Evolutionary conservation across 176 grass and related monocot species (phyloP), one percentile per base, ranked within the genome.

Genomic region (Pontederia crassipes): DNA sequence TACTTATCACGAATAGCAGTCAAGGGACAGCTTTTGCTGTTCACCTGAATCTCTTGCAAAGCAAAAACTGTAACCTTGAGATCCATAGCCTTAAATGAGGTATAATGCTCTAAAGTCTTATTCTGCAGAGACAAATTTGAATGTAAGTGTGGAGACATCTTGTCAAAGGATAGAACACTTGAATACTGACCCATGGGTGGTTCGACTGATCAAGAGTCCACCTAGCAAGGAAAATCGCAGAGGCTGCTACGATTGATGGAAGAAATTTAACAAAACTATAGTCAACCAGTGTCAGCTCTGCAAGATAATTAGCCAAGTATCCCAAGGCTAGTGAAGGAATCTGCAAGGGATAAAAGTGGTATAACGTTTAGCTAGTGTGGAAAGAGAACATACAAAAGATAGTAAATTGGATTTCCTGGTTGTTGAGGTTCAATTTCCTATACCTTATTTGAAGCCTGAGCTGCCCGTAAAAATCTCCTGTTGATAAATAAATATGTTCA

Each of bases 1-100:
- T 97, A 97, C 58, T 88, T 97, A 20, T 88, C 81, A 46, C 77
- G 81, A 76, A 88, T 83, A 45, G 87, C 64, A 28, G 76, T 92
- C 9, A 88, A 73, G 57, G 77, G 64, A 66, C 84, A 81, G 17
- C 53, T 60, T 24, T 64, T 84, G 54, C 55, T 72, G 76, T 97
- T 97, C 29, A 73, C 59, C 69, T 97, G 93, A 57, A 97, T 62
- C 52, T 91, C 79, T 74, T 75, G 55, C 35, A 97, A 74, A 28
- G 79, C 70, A 0, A 57, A 29, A 13, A 91, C 79, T 1, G 81
- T 73, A 15, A 32, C 60, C 74, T 73, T 76, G 70, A 97, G 74
- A 80, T 92, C 68, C 24, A 52, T 75, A 62, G 79, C 77, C 70
- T 77, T 92, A 67, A 88, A 92, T 28, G 81, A 72, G 63, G 87